Conservation (phyloP, 169 alveolate species). For the Plasmodium fragile region DNA sequence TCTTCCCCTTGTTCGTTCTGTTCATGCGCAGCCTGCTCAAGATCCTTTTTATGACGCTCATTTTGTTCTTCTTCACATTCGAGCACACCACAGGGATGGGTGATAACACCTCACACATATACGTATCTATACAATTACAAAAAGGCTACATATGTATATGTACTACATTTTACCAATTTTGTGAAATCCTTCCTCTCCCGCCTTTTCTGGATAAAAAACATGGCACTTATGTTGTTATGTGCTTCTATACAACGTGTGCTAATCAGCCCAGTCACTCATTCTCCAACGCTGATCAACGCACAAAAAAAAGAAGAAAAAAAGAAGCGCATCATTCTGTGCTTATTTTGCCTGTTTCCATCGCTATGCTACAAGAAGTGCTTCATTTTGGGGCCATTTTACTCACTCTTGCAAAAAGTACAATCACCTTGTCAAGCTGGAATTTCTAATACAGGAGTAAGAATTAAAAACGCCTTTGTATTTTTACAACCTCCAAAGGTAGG, state of each 20-base stretch:
- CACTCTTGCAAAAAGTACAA: not conserved
- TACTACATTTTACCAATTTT: not conserved
- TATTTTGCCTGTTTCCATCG: not conserved
- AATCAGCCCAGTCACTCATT: not conserved
- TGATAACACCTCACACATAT: not conserved
- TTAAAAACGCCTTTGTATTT: not conserved
- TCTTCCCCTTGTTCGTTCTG: constrained; percentile 25
- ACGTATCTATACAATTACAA: not conserved
- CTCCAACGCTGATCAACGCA: not conserved
- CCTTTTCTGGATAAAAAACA: not conserved
- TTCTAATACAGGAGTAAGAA: not conserved
- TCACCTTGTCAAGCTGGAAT: not conserved
- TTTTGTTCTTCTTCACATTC: constrained; percentile 8
- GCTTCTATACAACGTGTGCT: not conserved
- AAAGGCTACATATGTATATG: not conserved
- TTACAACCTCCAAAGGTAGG: not conserved
- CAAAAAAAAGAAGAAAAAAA: not conserved
- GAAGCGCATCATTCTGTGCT: not conserved
- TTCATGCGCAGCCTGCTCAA: constrained; percentile 26
- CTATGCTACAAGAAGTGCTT: not conserved
- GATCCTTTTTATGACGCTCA: constrained; percentile 33
- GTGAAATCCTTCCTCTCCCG: not conserved
- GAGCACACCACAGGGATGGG: not conserved
- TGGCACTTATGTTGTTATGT: not conserved
- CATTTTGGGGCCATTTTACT: not conserved